Percentiles rank a stretch among this genome's conserved stretches.
Conservation (phyloP, 345 rosid species). For the Clarkia xantiana region DNA sequence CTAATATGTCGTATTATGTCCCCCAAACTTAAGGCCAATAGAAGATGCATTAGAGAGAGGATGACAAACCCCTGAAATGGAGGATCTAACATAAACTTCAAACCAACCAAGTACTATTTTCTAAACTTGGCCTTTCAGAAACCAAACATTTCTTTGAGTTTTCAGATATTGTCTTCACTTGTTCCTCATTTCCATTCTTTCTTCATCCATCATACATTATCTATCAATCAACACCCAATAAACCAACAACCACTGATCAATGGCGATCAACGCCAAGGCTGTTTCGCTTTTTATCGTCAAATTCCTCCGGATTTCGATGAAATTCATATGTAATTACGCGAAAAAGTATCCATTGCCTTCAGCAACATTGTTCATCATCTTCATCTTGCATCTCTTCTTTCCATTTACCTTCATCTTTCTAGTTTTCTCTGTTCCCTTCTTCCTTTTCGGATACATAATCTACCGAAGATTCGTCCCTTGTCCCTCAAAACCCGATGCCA, state of each 20-base stretch:
- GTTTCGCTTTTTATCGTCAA: conserved; percentile 27
- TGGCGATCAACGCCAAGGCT: conserved; percentile 26
- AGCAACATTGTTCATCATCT: conserved; percentile 12
- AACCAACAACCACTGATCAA: neutral
- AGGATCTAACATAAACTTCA: conserved; percentile 20
- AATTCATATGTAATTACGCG: conserved; percentile 13
- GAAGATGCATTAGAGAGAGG: conserved; percentile 3
- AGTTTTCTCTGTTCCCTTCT: conserved; percentile 35
- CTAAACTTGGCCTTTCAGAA: conserved; percentile 13
- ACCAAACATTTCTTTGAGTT: neutral
- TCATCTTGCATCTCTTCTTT: conserved; percentile 31
- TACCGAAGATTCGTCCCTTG: conserved; percentile 13
- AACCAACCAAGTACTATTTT: conserved; percentile 16
- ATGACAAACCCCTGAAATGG: conserved; percentile 26
- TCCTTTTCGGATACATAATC: conserved; percentile 20
- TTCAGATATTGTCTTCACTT: neutral
- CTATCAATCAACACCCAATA: neutral
- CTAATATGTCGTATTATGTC: conserved; percentile 15
- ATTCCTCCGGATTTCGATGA: conserved; percentile 23
- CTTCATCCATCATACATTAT: neutral
- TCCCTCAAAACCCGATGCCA: conserved; percentile 3
- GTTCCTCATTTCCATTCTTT: neutral
- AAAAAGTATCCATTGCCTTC: conserved; percentile 38
- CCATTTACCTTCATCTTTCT: conserved; percentile 43
- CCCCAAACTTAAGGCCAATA: conserved; percentile 10